A percentile compares a stretch with the other conserved stretches of the same genome.
phyloP scores from a whole-genome alignment of 1,284 basidiomycete species.

The Irpex sp. region DNA sequence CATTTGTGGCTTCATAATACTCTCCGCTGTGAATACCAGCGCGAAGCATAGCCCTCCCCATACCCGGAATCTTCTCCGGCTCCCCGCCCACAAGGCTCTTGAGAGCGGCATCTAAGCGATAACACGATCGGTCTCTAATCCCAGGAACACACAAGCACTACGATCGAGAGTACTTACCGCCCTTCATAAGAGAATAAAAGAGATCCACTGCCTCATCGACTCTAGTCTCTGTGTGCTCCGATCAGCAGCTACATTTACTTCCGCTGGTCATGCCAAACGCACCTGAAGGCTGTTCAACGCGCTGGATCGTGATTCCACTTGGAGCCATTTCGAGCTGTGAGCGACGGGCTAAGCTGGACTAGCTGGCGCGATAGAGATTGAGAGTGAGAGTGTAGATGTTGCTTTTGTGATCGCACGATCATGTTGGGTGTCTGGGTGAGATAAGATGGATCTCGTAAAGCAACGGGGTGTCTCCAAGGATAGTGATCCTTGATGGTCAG shows the following conservation, averaged over 20 bases:
- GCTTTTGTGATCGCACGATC: not conserved
- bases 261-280: not conserved
- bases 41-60: conserved; percentile 17
- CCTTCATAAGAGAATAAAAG: conserved; percentile 13
- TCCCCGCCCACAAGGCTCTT: conserved; percentile 16
- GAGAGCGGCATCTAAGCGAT: conserved; percentile 7
- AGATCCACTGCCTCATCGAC: conserved; percentile 13
- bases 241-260: not conserved
- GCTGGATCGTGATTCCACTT: conserved; percentile 1
- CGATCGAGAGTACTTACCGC: conserved; percentile 7
- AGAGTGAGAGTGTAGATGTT: not conserved
- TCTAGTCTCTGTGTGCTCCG: conserved; percentile 1
- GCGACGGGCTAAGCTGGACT: not conserved
- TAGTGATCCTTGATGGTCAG: not conserved
- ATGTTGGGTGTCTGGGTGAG: not conserved
- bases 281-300: conserved; percentile 5
- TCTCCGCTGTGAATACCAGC: conserved; percentile 19
- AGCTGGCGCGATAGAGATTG: not conserved
- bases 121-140: not conserved
- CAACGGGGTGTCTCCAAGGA: not conserved
- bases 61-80: not conserved
- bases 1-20: conserved; percentile 18
- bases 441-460: not conserved
- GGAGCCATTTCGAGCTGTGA: conserved; percentile 1
- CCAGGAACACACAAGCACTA: not conserved